Conservation (phyloP, 2,329 filamentous ascomycete genomes). For the Cladosporium phlei region DNA sequence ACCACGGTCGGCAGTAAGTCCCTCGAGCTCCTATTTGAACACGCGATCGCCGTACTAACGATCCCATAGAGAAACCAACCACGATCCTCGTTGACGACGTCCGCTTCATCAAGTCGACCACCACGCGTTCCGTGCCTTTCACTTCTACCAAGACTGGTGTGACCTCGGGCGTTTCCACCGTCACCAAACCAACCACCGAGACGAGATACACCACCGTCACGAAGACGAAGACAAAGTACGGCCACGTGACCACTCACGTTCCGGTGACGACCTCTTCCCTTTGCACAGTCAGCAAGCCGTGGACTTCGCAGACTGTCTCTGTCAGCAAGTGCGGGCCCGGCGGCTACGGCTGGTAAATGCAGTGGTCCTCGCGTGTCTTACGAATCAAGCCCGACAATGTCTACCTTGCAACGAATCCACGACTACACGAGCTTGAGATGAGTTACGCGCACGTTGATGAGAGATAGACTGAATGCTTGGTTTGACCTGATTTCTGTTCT, state of each 20-base stretch:
- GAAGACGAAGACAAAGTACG: slow-evolving; percentile 10
- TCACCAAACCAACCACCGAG: slow-evolving; percentile 3
- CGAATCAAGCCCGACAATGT: no score
- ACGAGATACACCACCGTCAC: neutral
- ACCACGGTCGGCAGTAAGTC: neutral
- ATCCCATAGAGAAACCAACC: neutral
- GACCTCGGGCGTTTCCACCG: neutral
- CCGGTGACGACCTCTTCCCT: slow-evolving; percentile 4
- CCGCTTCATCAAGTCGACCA: neutral
- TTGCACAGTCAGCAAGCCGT: slow-evolving; percentile 9
- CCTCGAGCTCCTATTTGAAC: no score
- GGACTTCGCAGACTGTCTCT: neutral
- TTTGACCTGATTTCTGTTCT: neutral
- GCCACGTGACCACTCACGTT: slow-evolving; percentile 1
- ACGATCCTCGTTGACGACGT: slow-evolving; percentile 1
- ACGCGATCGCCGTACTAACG: neutral
- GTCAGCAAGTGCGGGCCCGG: slow-evolving; percentile 7
- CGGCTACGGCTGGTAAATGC: slow-evolving; percentile 5
- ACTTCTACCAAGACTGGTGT: neutral
- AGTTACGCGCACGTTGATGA: no score
- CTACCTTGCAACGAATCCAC: neutral
- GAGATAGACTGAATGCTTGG: neutral
- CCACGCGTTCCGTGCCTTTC: neutral
- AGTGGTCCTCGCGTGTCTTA: no score
- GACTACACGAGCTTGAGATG: neutral